Evolutionary conservation across 345 rosid species (phyloP), one percentile per base, ranked within the genome.

Genomic region (Kandelia obovata): DNA sequence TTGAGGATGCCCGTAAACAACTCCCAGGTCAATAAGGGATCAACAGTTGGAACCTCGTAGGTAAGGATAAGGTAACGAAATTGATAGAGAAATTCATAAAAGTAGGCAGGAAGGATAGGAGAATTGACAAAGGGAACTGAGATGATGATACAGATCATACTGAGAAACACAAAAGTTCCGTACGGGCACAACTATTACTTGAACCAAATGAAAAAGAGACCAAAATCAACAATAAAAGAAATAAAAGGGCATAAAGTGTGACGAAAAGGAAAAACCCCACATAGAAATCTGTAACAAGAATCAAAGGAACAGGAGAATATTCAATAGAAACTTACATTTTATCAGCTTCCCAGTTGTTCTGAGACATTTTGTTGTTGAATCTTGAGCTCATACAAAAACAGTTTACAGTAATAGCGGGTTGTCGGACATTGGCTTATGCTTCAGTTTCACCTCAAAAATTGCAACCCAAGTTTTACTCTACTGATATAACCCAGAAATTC

Each of bases 301-400:
- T 16, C 19, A 53, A 19, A 69, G 37, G 72, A 32, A 61, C 70
- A 34, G n/a, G 53, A 62, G 30, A 47, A 19, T 55, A 15, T 52
- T 43, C 65, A 53, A 8, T 26, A 23, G 56, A 35, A 60, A 73
- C 91, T 86, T 81, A 93, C 98, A 93, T 93, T 93, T 93, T 93
- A 90, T 93, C 98, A 74, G 98, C 98, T 89, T 93, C 96, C 98
- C 98, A 93, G 87, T 93, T 93, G 77, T 93, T 89, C 82, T 93
- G 98, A 84, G 98, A 85, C 98, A 82, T 82, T 43, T 43, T 43
- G 71, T 60, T 60, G 62, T 47, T 25, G 46, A 53, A 53, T 46
- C 68, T 39, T 61, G 46, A 62, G 51, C 64, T 55, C 39, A 20
- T 21, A 71, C 49, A 46, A 61, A 55, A 61, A 61, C 55, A 66